Base-by-base conservation (phyloP, 768 basidiomycete species). In the Inosperma sp. region DNA sequence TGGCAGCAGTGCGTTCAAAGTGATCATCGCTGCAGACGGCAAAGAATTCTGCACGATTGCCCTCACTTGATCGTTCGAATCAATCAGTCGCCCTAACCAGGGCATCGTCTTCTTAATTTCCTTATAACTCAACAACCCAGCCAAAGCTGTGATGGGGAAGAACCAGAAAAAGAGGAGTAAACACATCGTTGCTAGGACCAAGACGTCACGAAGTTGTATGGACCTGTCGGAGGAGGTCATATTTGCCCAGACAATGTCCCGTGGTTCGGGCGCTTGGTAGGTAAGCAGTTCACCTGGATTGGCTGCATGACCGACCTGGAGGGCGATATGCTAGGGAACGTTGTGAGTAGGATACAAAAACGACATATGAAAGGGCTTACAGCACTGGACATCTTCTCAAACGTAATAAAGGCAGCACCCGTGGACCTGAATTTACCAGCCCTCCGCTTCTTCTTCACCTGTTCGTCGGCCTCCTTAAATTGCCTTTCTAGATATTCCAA, bases 221-320 rank as follows among this genome's bases (percentile, higher is more conserved):
- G 80, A 71, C 13, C 75, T 62, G 1, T 73, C 71, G 0, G 89
- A 79, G 17, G 85, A 80, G 2, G 83, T 74, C 72, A 98, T 86
- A 58, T 93, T 93, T 25, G 84, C 75, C 96, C 96, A 99, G 16
- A 97, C 82, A 49, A 98, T 89, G 65, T 98, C 95, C 41, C 95
- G 81, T 8, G 95, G 94, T 63, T 97, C 94, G 0, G 95, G 95
- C 0, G 95, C 93, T 16, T 81, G 79, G 51, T 73, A 78, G 9
- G 90, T 94, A 26, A 75, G 75, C 45, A 79, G 77, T 64, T 83
- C 78, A 46, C 75, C 76, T 13, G 85, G 85, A 46, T 76, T 76
- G 0, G 87, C 77, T 0, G 86, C 79, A 59, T 93, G 88, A 0
- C 87, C 87, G 1, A 83, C 77, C 66, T 97, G 94, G 5, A 88